Evolutionary conservation across 2,329 filamentous ascomycete genomes (phyloP).

Genomic region (Chrysosporium queenslandicum): DNA sequence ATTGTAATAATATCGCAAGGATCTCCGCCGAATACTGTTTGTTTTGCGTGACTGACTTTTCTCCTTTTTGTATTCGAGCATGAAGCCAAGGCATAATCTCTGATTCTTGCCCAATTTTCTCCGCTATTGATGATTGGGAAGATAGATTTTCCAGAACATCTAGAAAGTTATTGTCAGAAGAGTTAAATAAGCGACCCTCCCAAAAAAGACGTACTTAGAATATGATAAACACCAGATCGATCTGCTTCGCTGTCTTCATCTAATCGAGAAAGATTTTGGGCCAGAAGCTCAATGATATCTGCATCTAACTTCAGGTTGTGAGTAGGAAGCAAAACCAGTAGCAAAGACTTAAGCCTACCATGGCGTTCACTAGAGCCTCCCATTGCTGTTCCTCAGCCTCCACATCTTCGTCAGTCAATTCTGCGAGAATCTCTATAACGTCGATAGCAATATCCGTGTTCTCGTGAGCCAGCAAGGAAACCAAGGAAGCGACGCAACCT

Average conservation of each 20-base stretch:
- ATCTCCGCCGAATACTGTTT: slow-evolving; percentile 93
- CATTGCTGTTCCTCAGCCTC: slow-evolving; percentile 70
- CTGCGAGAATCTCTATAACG: slow-evolving; percentile 76
- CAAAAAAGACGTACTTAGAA: slow-evolving; percentile 44
- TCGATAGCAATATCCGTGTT: slow-evolving; percentile 95
- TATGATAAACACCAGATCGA: slow-evolving; percentile 75
- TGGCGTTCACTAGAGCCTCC: slow-evolving; percentile 58
- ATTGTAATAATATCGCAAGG: slow-evolving; percentile 76
- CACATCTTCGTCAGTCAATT: slow-evolving; percentile 90
- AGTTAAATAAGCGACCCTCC: background rate
- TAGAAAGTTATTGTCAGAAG: too few species aligned
- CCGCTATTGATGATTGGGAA: slow-evolving; percentile 57
- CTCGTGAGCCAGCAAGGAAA: slow-evolving; percentile 78
- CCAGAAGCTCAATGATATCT: slow-evolving; percentile 35
- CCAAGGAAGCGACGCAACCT: slow-evolving; percentile 62
- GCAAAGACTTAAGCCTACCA: slow-evolving; percentile 32
- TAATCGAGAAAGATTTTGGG: slow-evolving; percentile 59
- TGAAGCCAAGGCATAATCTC: slow-evolving; percentile 68
- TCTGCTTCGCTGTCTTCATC: slow-evolving; percentile 66
- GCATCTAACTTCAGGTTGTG: slow-evolving; percentile 30
- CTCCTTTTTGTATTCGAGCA: slow-evolving; percentile 57
- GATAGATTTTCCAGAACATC: slow-evolving; percentile 77
- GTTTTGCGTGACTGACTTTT: slow-evolving; percentile 68
- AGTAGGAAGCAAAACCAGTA: background rate
- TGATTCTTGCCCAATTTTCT: slow-evolving; percentile 60